Evolutionary conservation across 768 basidiomycete genomes (phyloP), one percentile per base, ranked within the genome.

Genomic region (Boletus patriciae): DNA sequence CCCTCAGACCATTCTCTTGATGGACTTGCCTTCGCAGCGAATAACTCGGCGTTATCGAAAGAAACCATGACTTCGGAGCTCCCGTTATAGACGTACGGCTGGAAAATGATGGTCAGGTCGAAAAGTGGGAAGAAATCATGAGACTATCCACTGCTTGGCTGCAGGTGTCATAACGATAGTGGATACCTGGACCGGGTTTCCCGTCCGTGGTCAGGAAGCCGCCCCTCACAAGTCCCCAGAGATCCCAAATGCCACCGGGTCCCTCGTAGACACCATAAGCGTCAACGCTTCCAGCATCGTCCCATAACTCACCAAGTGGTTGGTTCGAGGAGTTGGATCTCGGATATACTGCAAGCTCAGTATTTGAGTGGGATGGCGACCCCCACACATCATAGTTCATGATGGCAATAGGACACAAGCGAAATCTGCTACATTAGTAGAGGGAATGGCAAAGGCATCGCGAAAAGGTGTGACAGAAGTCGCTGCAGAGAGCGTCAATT

Each of bases 401-500:
- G 58, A 82, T 74, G 36, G 75, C 74, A 61, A 87, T 77, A 97
- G 77, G 1, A 86, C 83, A 4, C 78, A 65, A 10, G 84, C 86
- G 64, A 92, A 93, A 0, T 42, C 84, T 29, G 84, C 83, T 23
- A 92, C 88, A 67, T 95, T 82, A 0, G 72, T 69, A 66, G 85
- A 71, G 0, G 91, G 90, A 1, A 60, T 72, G 5, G 87, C 87
- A 46, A 80, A 75, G 6, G 80, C 57, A 41, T 80, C 86, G 2
- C 75, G 70, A 74, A 87, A 94, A 6, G 91, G 88, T 47, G 70
- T 78, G 50, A 86, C 75, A 46, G 83, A 78, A 15, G 82, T 80
- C 3, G 91, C 87, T 4, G 86, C 84, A n/a, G 88, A 85, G 44
- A 94, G 73, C 37, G 82, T 83, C 45, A 90, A 69, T 9, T 83